Conservation (phyloP, 371 early-diverging fungal species). For the Agmasoma carcini region DNA sequence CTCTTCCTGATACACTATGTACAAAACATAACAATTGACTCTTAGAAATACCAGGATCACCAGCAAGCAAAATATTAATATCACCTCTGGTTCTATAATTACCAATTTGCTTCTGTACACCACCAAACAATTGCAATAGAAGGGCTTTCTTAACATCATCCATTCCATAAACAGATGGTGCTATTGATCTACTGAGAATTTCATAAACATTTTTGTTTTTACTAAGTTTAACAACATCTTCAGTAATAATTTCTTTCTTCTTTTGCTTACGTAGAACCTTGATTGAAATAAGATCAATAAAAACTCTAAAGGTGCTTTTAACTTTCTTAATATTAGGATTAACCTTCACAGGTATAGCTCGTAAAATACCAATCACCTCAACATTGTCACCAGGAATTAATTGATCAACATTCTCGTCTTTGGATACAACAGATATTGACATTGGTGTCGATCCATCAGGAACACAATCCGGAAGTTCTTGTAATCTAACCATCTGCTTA, state of each 20-base stretch:
- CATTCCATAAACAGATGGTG: slow-evolving; percentile 86
- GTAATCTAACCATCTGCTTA: slow-evolving; percentile 83
- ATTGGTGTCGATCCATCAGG: slow-evolving; percentile 97
- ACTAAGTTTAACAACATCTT: slow-evolving; percentile 19
- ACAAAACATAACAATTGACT: slow-evolving; percentile 56
- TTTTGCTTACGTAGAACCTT: slow-evolving; percentile 58
- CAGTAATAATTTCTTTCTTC: slow-evolving; percentile 1
- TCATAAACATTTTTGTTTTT: slow-evolving; percentile 56
- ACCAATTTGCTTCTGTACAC: slow-evolving; percentile 55
- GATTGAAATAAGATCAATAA: slow-evolving; percentile 68
- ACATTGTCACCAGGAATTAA: slow-evolving; percentile 88
- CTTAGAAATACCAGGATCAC: slow-evolving; percentile 54
- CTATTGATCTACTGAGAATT: slow-evolving; percentile 55
- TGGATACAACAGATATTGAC: slow-evolving; percentile 71
- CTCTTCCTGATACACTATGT: slow-evolving; percentile 81
- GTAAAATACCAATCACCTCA: slow-evolving; percentile 82
- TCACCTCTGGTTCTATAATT: slow-evolving; percentile 51
- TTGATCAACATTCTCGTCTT: slow-evolving; percentile 82
- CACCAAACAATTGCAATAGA: slow-evolving; percentile 88
- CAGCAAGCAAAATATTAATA: slow-evolving; percentile 54
- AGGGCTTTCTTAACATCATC: slow-evolving; percentile 93
- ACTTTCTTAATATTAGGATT: slow-evolving; percentile 75
- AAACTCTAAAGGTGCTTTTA: slow-evolving; percentile 81
- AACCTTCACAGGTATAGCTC: slow-evolving; percentile 77
- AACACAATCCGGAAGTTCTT: slow-evolving; percentile 90